Conservation (phyloP, 805 yeast genomes). For the Saccharomyces eubayanus region DNA sequence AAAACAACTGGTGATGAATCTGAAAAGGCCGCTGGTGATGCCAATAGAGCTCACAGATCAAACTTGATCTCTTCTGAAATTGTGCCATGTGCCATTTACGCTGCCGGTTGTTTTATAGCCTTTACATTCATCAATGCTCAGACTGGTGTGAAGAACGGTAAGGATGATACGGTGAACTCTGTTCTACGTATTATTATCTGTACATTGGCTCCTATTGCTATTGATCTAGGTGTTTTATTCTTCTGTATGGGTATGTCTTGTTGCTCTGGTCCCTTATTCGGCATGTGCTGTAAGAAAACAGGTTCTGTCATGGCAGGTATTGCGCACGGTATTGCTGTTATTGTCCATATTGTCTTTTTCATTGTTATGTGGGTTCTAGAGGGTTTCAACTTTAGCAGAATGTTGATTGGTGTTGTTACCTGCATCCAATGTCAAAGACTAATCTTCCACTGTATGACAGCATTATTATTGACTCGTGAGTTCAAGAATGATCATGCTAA, state of each 20-base stretch:
- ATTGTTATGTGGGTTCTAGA: conserved; percentile 96
- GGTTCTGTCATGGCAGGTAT: conserved; percentile 91
- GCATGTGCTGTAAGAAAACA: conserved; percentile 92
- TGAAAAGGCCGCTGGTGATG: conserved; percentile 77
- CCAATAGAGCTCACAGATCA: conserved; percentile 72
- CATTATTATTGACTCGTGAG: conserved; percentile 80
- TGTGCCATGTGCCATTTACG: conserved; percentile 60
- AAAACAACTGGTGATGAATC: conserved; percentile 68
- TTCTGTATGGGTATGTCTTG: conserved; percentile 79
- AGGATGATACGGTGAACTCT: conserved; percentile 54
- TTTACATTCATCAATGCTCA: conserved; percentile 78
- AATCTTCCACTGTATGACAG: conserved; percentile 75
- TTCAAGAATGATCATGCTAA: conserved; percentile 91
- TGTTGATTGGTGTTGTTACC: conserved; percentile 78
- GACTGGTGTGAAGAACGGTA: conserved; percentile 61
- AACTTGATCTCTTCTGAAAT: conserved; percentile 65
- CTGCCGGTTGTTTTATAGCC: conserved; percentile 74
- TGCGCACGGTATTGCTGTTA: conserved; percentile 91
- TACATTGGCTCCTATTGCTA: conserved; percentile 83
- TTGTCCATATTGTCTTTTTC: conserved; percentile 79
- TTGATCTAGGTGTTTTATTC: conserved; percentile 78
- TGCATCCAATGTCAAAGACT: conserved; percentile 82
- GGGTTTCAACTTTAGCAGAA: conserved; percentile 81
- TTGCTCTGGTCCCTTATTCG: conserved; percentile 94
- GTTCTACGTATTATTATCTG: conserved; percentile 65